Base-by-base conservation (phyloP, 805 yeast species). In the Zygotorulaspora sp. region DNA sequence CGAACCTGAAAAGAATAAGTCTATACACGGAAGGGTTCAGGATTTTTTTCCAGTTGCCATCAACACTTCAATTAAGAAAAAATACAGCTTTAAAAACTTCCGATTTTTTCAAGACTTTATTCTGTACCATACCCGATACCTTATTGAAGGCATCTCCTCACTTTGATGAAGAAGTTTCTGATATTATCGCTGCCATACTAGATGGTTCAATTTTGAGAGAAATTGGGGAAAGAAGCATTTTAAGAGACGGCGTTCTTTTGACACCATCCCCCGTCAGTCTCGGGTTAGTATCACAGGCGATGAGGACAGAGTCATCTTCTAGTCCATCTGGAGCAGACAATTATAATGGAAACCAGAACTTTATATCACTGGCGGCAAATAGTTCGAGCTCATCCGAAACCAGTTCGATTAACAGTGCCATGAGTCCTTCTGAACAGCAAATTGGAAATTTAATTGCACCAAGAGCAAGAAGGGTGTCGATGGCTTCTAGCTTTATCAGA, bases 11-110 rank as follows among this genome's bases (percentile, higher is more conserved):
- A 20, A 50, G 57, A n/a, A 35, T 66, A 26, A 53, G 55, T 24
- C 52, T 67, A 26, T 57, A 63, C 10, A 60, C 63, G 2, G 69
- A 68, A 27, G 65, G 67, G 17, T 52, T 67, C 32, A 60, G 58
- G 45, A 45, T 59, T 4, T 62, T 61, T 25, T 59, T 63, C 26
- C 45, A 55, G 15, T 48, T 57, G 25, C 64, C 63, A 2, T 47
- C 55, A 12, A 47, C 58, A 23, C 49, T 48, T 12, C 43, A 35
- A n/a, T 34, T 55, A 3, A 50, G 54, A 21, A 51, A 54, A 13
- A 41, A 35, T n/a, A 42, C 59, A 15, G 53, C 67, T 5, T 24
- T 38, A 4, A 45, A 47, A 25, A 51, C 63, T 5, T 51, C 65
- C 1, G 57, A 57, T 6, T 51, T 61, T 24, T 50, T 68, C 27